These are phyloP conservation scores for Eucalyptus erythrocorys DNA, from an alignment of 345 rosid genomes.

Conservation along the genomic window DNA sequence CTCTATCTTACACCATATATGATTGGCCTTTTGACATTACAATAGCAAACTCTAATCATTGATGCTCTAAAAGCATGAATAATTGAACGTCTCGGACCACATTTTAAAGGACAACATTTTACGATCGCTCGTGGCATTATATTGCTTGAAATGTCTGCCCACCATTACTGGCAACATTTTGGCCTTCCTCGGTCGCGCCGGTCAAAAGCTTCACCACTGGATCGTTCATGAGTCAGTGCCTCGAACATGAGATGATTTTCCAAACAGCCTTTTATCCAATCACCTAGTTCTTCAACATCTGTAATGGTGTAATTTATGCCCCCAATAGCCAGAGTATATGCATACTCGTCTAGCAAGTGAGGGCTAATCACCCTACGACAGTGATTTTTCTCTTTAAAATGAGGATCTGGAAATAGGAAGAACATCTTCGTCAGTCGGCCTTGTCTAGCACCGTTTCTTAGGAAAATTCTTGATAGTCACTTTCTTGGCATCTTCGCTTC, in stretches of 20 bases:
- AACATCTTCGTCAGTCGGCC: slow-evolving; percentile 36
- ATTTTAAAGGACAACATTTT: neutral
- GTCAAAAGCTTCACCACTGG: slow-evolving; percentile 23
- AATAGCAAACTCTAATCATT: neutral
- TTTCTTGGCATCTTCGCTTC: neutral
- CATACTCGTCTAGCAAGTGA: slow-evolving; percentile 29
- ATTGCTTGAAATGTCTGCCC: slow-evolving; percentile 33
- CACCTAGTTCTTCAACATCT: slow-evolving; percentile 41
- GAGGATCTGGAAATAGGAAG: slow-evolving; percentile 36
- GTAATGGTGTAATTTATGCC: slow-evolving; percentile 34
- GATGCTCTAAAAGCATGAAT: neutral
- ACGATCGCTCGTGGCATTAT: neutral
- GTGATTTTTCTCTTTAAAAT: slow-evolving; percentile 46
- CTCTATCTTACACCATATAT: neutral
- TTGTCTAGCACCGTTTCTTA: neutral
- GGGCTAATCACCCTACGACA: slow-evolving; percentile 31
- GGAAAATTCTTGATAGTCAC: neutral
- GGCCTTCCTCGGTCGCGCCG: slow-evolving; percentile 39
- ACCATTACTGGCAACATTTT: slow-evolving; percentile 39
- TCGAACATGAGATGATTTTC: slow-evolving; percentile 34
- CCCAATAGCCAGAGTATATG: slow-evolving; percentile 23
- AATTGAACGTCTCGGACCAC: neutral
- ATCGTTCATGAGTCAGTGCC: slow-evolving; percentile 18
- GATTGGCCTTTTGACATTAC: neutral
- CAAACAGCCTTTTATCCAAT: slow-evolving; percentile 33